Base-by-base conservation (phyloP, 139 green algal species). In the Coccomyxa sp. region DNA sequence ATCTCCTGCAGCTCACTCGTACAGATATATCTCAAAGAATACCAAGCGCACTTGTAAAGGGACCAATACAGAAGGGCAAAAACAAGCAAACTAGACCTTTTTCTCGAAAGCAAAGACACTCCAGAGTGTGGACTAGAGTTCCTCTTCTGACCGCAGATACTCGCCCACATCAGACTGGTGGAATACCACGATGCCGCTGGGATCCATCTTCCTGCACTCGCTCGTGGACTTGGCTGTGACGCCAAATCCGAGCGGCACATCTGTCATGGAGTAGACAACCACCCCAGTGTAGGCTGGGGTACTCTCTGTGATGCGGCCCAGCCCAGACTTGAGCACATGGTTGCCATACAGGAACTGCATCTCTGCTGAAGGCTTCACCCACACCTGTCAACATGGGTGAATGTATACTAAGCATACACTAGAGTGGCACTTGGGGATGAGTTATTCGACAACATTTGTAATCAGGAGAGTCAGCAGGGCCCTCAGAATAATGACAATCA, bases 341-440 rank as follows among this genome's bases (percentile, higher is more conserved):
- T 99, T 99, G 84, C 97, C 97, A 82, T 99, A 99, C 84, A 99
- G 91, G 83, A 97, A 99, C 78, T 95, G 92, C 97, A 99, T 98
- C 91, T 99, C 97, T 13, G 93, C 87, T 13, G 94, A 95, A 0
- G 97, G 95, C 90, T 99, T 99, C 59, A 99, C 88, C 97, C 97
- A 99, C 13, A 99, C 91, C 95, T 98, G 91, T 74, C 80, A 25
- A 25, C 18, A 71, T 21, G 4, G 21, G 18, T 28, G 63, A 21
- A 21, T 71, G 63, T 25, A 71, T 71, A 16, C 14, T 14, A 71
- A 71, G 63, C 38, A 51, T 7, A 51, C 27, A 68, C 0, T 15
- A 76, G 67, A 76, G 67, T 30, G 67, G 27, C 27, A 30, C n/a
- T 68, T 59, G 58, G 58, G 23, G 58, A 63, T 81, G 79, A 87